Evolutionary conservation across 768 basidiomycete species (phyloP).

Genomic region (Pleurotus pulmonarius): DNA sequence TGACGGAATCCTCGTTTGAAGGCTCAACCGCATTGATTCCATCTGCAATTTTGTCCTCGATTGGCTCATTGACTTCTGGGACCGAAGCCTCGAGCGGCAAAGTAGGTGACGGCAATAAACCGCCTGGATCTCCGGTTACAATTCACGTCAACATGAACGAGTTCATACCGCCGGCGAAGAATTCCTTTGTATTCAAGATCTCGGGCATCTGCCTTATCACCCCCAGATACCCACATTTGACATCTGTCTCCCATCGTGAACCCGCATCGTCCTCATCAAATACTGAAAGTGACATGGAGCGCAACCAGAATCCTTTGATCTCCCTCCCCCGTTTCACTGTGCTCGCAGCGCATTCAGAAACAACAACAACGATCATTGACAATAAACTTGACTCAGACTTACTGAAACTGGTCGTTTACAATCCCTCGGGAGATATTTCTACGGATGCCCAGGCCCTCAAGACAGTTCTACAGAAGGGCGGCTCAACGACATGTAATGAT

Average conservation of each 20-base stretch:
- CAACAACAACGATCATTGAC: constrained; percentile 50
- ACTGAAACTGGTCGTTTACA: constrained; percentile 57
- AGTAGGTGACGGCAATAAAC: constrained; percentile 16
- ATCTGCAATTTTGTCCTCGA: constrained; percentile 37
- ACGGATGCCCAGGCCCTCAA: constrained; percentile 60
- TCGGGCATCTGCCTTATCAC: constrained; percentile 62
- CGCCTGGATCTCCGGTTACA: constrained; percentile 63
- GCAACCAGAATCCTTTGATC: constrained; percentile 36
- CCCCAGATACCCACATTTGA: constrained; percentile 25
- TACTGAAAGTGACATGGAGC: constrained; percentile 20
- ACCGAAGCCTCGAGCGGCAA: constrained; percentile 9
- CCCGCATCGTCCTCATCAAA: constrained; percentile 18
- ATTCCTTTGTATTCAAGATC: constrained; percentile 62
- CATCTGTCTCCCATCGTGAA: neutral
- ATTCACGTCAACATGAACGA: constrained; percentile 82
- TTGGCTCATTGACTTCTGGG: constrained; percentile 43
- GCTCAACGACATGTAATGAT: constrained; percentile 56
- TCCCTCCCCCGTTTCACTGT: constrained; percentile 67
- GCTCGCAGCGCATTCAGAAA: constrained; percentile 62
- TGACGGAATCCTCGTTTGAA: constrained; percentile 78
- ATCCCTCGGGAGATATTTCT: constrained; percentile 48
- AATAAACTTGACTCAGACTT: constrained; percentile 48
- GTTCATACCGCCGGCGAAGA: constrained; percentile 60
- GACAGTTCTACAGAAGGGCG: constrained; percentile 59
- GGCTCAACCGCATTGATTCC: constrained; percentile 33